These are phyloP conservation scores for Peronospora destructor DNA, from an alignment of 352 stramenopile species.

Conservation along the genomic window DNA sequence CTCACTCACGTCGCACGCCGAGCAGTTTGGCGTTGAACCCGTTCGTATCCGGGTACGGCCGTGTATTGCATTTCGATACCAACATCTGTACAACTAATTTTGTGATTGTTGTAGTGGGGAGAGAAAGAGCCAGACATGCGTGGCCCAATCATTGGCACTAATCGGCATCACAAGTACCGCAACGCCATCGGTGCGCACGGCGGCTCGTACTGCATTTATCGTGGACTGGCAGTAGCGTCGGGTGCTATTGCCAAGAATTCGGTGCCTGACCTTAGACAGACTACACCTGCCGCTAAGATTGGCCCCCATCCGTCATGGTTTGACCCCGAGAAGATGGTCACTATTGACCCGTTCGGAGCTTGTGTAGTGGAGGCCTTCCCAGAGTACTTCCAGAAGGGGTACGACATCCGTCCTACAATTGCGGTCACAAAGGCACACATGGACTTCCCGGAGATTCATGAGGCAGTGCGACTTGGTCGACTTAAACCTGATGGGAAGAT, in stretches of 20 bases:
- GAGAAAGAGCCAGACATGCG: conserved; percentile 86
- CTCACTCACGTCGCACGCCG: conserved; percentile 80
- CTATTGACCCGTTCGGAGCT: conserved; percentile 73
- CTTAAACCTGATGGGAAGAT: conserved; percentile 96
- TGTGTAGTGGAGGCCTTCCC: conserved; percentile 85
- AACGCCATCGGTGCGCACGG: conserved; percentile 98
- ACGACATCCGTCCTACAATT: conserved; percentile 98
- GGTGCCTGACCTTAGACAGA: conserved; percentile 85
- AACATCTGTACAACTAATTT: background rate
- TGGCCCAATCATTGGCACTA: conserved; percentile 93
- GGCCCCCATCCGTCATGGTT: conserved; percentile 93
- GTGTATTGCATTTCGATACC: background rate
- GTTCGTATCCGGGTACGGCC: conserved; percentile 69
- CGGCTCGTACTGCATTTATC: conserved; percentile 98
- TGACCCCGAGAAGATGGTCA: conserved; percentile 92
- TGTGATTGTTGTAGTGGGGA: conserved; percentile 78
- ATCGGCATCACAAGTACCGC: conserved; percentile 91
- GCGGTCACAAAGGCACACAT: conserved; percentile 95
- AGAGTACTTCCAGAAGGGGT: conserved; percentile 95
- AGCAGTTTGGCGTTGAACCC: conserved; percentile 83
- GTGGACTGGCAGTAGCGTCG: conserved; percentile 89
- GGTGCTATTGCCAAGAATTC: conserved; percentile 64
- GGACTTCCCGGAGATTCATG: conserved; percentile 97
- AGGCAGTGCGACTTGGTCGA: conserved; percentile 89
- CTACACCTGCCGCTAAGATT: conserved; percentile 94